phyloP scores from a whole-genome alignment of 192 early-diverging fungal species.

The Phlyctochytrium planicorne region DNA sequence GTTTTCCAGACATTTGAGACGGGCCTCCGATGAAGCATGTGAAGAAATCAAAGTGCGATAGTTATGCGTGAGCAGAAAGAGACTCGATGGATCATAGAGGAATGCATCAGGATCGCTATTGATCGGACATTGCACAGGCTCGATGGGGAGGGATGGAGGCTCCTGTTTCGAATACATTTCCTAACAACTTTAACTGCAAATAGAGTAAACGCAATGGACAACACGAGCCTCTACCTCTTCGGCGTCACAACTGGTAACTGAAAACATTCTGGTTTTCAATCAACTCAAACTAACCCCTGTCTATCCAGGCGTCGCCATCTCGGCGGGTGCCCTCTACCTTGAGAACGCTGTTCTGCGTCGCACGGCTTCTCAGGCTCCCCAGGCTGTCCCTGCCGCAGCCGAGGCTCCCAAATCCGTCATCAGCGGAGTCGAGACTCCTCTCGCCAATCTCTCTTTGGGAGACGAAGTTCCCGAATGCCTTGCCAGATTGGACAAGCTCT shows the following conservation, averaged over 20 bases:
- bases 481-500: conserved; percentile 16
- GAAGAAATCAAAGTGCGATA: too few species aligned
- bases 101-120: too few species aligned
- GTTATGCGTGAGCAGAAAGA: too few species aligned
- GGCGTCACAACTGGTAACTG: not conserved
- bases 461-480: conserved; percentile 13
- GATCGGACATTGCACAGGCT: too few species aligned
- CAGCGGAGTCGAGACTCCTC: not conserved
- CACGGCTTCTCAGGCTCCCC: not conserved
- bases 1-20: too few species aligned
- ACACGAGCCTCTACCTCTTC: not conserved
- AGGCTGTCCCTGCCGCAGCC: too few species aligned
- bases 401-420: not conserved
- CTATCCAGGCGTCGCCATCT: not conserved
- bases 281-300: not conserved
- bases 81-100: too few species aligned
- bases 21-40: too few species aligned
- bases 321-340: not conserved
- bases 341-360: not conserved
- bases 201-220: not conserved
- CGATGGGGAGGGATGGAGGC: too few species aligned
- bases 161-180: too few species aligned
- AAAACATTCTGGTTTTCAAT: not conserved
- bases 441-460: not conserved
- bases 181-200: too few species aligned